Conservation (phyloP, 73 alveolate genomes). For the Blepharisma stoltei region DNA sequence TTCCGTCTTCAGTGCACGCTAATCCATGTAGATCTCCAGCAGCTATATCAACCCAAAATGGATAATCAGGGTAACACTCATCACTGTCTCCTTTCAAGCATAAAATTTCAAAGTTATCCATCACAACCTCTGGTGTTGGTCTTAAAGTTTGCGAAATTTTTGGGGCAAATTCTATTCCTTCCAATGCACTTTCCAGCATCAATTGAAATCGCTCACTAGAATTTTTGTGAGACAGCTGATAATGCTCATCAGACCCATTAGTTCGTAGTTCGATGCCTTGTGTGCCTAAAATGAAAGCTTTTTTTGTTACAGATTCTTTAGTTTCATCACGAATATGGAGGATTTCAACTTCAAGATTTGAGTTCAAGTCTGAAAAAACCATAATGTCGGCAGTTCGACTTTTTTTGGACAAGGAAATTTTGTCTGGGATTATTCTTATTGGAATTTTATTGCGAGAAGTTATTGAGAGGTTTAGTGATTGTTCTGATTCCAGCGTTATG, state of each 20-base stretch:
- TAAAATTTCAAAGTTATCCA: not conserved
- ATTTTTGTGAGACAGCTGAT: not conserved
- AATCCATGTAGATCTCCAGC: constrained; percentile 21
- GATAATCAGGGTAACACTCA: constrained; percentile 11
- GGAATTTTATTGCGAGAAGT: not conserved
- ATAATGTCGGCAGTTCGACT: not conserved
- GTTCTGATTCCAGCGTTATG: not conserved
- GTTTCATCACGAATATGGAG: constrained; percentile 11
- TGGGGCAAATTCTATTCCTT: not conserved
- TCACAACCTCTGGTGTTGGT: not conserved
- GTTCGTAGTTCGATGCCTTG: constrained; percentile 26
- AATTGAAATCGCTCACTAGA: not conserved
- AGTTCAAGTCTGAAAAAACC: not conserved
- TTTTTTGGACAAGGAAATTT: constrained; percentile 3
- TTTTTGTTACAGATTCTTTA: not conserved
- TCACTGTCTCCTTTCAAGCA: not conserved
- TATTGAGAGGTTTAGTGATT: not conserved
- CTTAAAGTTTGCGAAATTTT: not conserved
- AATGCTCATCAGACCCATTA: constrained; percentile 24
- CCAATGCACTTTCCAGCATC: not conserved
- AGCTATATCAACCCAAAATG: constrained; percentile 27
- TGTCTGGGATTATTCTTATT: not conserved
- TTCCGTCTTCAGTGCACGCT: constrained; percentile 6
- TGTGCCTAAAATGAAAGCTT: constrained; percentile 1
- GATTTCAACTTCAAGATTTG: constrained; percentile 1